Evolutionary conservation across 371 early-diverging fungal species (phyloP), one percentile per base, ranked within the genome.

Genomic region (Mortierella sp.): DNA sequence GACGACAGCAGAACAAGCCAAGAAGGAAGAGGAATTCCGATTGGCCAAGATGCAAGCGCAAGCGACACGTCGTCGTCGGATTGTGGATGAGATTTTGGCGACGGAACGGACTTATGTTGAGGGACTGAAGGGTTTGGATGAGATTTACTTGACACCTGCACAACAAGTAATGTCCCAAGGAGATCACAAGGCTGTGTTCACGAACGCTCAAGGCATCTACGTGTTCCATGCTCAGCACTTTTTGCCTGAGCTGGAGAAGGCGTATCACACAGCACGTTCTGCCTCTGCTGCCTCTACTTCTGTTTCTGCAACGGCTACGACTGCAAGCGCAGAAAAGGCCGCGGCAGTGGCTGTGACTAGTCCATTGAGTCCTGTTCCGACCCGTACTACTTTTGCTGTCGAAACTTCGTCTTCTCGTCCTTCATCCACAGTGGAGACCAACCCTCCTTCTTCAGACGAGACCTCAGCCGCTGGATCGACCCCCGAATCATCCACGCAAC

Each of bases 91-190:
- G 81, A 87, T 95, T 37, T 68, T 95, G 43, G 75, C 88, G 60
- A 95, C 95, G 0, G 95, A 95, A 81, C 77, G 85, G 47, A 93
- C 93, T 1, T 95, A 95, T 72, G 92, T 93, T 11, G 83, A 89
- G 21, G 88, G 89, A 43, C 76, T 95, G 59, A 73, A 83, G 60
- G 86, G 84, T 9, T 70, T 95, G 23, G 83, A 88, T 3, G 89
- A 75, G 62, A 74, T 72, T 18, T 82, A 80, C 53, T n/a, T 75
- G 26, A 66, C 70, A 0, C 80, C 75, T 63, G 62, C 81, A 0
- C 44, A 56, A 23, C 62, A 69, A 16, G 55, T 73, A 15, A 74
- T 74, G 71, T 62, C 66, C 1, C 52, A 71, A 6, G 74, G 77
- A 30, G 92, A 93, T 60, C 81, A 83, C 53, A 82, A 82, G 12